phyloP scores from a whole-genome alignment of 1,284 basidiomycete genomes.

The Golubevia sp. region DNA sequence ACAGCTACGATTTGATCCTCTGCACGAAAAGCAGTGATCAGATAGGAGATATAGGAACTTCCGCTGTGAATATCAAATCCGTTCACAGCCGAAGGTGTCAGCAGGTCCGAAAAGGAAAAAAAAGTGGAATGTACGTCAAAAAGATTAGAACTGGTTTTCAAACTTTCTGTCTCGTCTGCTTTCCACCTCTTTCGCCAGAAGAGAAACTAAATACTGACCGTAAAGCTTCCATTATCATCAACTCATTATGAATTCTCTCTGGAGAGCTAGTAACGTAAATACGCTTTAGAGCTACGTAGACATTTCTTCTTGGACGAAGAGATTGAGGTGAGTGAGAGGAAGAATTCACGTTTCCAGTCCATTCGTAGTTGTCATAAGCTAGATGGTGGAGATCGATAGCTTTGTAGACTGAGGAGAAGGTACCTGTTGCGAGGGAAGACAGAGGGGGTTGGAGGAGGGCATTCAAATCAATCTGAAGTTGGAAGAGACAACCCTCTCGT shows the following conservation, averaged over 20 bases:
- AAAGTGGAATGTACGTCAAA: no score
- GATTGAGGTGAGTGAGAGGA: constrained; percentile 63
- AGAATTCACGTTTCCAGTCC: constrained; percentile 64
- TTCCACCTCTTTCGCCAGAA: not conserved
- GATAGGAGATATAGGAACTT: constrained; percentile 65
- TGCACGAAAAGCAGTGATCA: constrained; percentile 91
- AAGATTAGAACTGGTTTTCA: no score
- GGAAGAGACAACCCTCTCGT: no score
- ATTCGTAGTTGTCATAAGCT: constrained; percentile 78
- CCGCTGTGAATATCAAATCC: not conserved
- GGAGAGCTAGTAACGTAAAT: constrained; percentile 97
- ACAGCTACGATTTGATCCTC: constrained; percentile 91
- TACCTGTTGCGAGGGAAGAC: constrained; percentile 67
- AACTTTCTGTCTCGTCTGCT: no score
- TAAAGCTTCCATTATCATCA: constrained; percentile 83
- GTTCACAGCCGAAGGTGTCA: not conserved
- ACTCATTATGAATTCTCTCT: constrained; percentile 88
- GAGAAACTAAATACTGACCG: constrained; percentile 47
- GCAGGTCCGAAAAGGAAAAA: no score
- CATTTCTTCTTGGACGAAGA: constrained; percentile 59
- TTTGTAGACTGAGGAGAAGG: constrained; percentile 98
- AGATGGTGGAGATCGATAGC: constrained; percentile 81
- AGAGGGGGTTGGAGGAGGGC: not conserved
- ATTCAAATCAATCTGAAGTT: no score
- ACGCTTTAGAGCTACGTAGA: constrained; percentile 91